Base-by-base conservation (phyloP, 2,329 filamentous ascomycete genomes). In the Fusarium metavorans region DNA sequence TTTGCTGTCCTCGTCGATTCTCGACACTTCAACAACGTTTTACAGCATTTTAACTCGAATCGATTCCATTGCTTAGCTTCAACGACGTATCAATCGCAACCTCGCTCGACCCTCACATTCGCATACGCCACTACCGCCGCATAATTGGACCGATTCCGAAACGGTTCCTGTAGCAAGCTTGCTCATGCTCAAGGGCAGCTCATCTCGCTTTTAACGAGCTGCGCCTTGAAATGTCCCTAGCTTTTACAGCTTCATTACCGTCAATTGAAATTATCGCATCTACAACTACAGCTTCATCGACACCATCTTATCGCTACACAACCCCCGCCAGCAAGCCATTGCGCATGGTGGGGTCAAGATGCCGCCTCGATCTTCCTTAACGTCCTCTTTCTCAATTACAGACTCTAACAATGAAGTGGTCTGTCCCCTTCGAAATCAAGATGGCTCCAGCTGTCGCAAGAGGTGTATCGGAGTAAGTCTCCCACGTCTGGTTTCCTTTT, bases 381-480 rank as follows among this genome's bases (percentile, higher is more conserved):
- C 94, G 74, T 94, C 94, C 82, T 97, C 95, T 76, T 98, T 98
- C 84, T 95, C 95, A 77, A 94, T 97, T 80, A 94, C 94, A 80
- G 95, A 98, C 88, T 90, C 93, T 84, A 96, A 94, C 84, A 97
- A 97, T 84, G 96, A 98, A 86, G 97, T 99, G 82, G 94, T 98
- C 81, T 99, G 97, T 86, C 97, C 97, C 77, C 88, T 99, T 84
- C 92, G 92, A 82, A 98, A 98, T 83, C 95, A 98, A 82, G 97
- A 99, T 91, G 94, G 95, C 83, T 98, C 95, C 78, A 95, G 93
- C 86, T 99, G 97, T 88, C 93, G 96, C 84, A 99, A 99, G 88
- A 91, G 96, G 88, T 99, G 97, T 87, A 92, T 97, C 82, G 97
- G 97, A 85, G 97, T 98, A 90, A 95, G 95, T 97, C 78, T 74